phyloP scores from a whole-genome alignment of 2,329 filamentous ascomycete genomes.

The Fusarium sp. region DNA sequence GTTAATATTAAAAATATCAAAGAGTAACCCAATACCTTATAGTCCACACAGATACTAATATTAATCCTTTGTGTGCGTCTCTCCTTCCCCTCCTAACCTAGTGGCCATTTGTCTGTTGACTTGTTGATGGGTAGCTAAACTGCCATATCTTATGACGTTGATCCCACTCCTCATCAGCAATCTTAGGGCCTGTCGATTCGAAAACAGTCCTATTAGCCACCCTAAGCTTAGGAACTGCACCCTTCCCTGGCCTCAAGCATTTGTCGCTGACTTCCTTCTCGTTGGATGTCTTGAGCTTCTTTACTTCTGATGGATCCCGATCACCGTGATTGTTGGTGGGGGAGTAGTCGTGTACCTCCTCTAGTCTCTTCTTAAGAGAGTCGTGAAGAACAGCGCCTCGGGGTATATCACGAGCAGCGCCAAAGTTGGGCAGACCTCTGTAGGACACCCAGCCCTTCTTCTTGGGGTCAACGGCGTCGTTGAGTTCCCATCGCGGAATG shows the following conservation, averaged over 20 bases:
- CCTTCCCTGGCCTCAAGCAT: neutral
- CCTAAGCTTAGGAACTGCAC: neutral
- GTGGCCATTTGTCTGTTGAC: neutral
- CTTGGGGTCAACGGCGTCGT: rapidly evolving
- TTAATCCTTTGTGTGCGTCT: too few relatives aligned
- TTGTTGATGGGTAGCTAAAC: neutral
- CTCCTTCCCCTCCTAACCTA: neutral
- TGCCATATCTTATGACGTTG: neutral
- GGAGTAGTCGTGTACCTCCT: rapidly evolving
- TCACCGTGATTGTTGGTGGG: neutral
- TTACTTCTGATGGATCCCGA: neutral
- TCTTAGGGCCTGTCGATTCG: neutral
- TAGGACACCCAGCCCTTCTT: neutral
- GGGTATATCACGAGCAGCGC: neutral
- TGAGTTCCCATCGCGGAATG: slow-evolving; percentile 6
- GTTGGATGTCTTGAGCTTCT: neutral
- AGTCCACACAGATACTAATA: too few relatives aligned
- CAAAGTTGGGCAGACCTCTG: neutral
- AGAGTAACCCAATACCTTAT: too few relatives aligned
- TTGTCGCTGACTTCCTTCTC: neutral
- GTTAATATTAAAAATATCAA: too few relatives aligned
- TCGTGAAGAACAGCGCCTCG: neutral
- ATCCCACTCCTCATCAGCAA: neutral
- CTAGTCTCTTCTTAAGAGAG: neutral
- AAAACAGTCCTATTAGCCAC: neutral